Conservation (phyloP, 108 stramenopile species). For the Asterionellopsis glacialis region DNA sequence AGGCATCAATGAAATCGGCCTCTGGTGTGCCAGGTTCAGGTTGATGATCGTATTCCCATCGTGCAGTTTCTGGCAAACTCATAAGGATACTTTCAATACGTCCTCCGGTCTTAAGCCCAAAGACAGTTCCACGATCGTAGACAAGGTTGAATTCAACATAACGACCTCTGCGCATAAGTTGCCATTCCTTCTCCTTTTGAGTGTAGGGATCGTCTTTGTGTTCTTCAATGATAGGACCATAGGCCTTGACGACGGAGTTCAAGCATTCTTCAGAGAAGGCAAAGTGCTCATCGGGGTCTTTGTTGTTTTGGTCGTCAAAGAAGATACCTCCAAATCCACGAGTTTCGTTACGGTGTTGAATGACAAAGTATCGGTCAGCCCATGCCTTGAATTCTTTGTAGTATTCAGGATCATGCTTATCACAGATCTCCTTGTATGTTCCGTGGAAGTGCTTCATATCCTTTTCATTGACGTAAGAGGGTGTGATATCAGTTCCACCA, state of each 20-base stretch:
- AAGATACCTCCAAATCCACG: slow-evolving; percentile 96
- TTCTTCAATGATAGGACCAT: slow-evolving; percentile 83
- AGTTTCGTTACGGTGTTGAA: slow-evolving; percentile 89
- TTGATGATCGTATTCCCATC: slow-evolving; percentile 92
- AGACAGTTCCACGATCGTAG: slow-evolving; percentile 96
- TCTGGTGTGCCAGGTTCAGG: slow-evolving; percentile 75
- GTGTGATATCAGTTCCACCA: slow-evolving; percentile 95
- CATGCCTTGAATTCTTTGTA: slow-evolving; percentile 95
- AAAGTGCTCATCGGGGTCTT: slow-evolving; percentile 79
- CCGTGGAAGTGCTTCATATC: slow-evolving; percentile 97
- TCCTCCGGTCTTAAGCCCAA: slow-evolving; percentile 95
- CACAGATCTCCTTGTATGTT: slow-evolving; percentile 93
- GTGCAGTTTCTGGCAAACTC: slow-evolving; percentile 94
- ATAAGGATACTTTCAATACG: slow-evolving; percentile 97
- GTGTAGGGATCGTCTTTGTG: slow-evolving; percentile 87
- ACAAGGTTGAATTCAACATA: slow-evolving; percentile 99
- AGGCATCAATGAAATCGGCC: slow-evolving; percentile 89
- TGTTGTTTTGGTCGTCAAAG: slow-evolving; percentile 95
- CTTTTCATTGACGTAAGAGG: slow-evolving; percentile 86
- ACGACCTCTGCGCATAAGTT: slow-evolving; percentile 84
- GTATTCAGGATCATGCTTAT: slow-evolving; percentile 89
- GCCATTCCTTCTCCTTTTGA: slow-evolving; percentile 89
- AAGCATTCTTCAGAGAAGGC: slow-evolving; percentile 81
- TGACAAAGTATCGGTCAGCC: slow-evolving; percentile 95
- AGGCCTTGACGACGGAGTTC: slow-evolving; percentile 79